Base-by-base conservation (phyloP, 2,329 filamentous ascomycete genomes). In the Zymoseptoria brevis region DNA sequence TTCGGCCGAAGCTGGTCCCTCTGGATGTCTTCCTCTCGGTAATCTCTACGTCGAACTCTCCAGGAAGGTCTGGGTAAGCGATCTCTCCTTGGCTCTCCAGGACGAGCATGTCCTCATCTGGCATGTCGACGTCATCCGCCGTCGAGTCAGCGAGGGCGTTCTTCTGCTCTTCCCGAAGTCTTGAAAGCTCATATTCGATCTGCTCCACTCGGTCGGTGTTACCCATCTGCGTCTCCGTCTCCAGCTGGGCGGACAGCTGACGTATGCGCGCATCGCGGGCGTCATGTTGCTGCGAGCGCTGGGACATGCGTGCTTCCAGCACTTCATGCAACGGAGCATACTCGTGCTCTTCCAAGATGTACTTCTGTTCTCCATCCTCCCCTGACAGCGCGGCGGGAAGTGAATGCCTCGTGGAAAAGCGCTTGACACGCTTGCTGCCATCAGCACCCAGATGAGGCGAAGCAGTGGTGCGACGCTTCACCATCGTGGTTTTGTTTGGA, bases 201-300 rank as follows among this genome's bases (percentile, higher is more conserved):
- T 57, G 73, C 59, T 77, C 29, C 16, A 53, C 56, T 9, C 57
- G 53, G n/a, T 64, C 54, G 8, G 21, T n/a, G 19, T 59, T 53
- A 8, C 57, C 35, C 16, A 58, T 53, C 2, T 58, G 53, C 24
- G 19, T 50, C 22, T 55, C 53, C 3, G 35, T 48, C n/a, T 55
- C 53, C 13, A 59, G 51, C 55, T 62, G 49, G 19, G 35, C 53
- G 24, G 57, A 35, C 24, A 66, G 45, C 16, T 56, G 50, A 19
- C 55, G 48, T 45, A 66, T 58, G 7, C 49, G 59, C 8, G 55
- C 58, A 22, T 58, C 19, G 29, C 73, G 64, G 74, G 75, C 6
- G 75, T 68, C 55, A 74, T 73, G 66, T 67, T 75, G 29, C 73
- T 74, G 55, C 73, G 73, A 19, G 48, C 75, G 73, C 50, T 73